Percentiles rank a stretch among this genome's conserved stretches.
phyloP scores from a whole-genome alignment of 2,329 filamentous ascomycete genomes.

The Xenoacremonium recifei region DNA sequence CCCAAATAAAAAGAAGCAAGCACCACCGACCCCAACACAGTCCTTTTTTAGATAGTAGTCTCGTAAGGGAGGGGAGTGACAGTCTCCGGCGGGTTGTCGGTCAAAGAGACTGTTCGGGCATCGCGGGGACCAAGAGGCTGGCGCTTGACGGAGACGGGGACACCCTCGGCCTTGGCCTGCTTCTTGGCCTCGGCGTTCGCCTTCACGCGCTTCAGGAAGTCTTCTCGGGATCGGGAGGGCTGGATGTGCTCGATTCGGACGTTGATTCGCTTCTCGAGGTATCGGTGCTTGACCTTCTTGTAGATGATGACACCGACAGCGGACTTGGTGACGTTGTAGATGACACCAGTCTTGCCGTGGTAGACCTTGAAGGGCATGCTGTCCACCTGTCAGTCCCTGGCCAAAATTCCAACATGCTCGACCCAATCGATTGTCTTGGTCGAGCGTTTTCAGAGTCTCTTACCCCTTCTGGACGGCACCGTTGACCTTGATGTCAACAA shows the following conservation, averaged over 20 bases:
- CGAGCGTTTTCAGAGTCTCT: slow-evolving; percentile 36
- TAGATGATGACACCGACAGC: slow-evolving; percentile 98
- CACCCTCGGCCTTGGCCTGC: slow-evolving; percentile 87
- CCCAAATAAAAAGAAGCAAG: slow-evolving; percentile 41
- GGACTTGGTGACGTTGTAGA: slow-evolving; percentile 99
- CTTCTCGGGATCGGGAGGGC: slow-evolving; percentile 92
- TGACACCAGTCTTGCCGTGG: slow-evolving; percentile 97
- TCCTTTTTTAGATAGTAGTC: slow-evolving; percentile 84
- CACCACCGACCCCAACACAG: slow-evolving; percentile 25
- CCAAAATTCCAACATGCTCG: slow-evolving; percentile 5
- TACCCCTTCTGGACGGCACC: slow-evolving; percentile 98
- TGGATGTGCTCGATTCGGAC: slow-evolving; percentile 96
- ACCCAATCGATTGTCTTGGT: slow-evolving; percentile 10
- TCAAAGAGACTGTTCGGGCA: slow-evolving; percentile 74
- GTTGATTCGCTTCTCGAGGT: slow-evolving; percentile 99
- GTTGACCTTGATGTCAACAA: slow-evolving; percentile 98
- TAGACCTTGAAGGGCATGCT: slow-evolving; percentile 99
- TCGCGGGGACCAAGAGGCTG: slow-evolving; percentile 77
- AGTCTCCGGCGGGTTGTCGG: slow-evolving; percentile 86
- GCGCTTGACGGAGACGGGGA: slow-evolving; percentile 90
- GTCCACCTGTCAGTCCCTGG: slow-evolving; percentile 36
- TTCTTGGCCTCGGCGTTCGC: slow-evolving; percentile 89
- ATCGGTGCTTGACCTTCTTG: slow-evolving; percentile 99
- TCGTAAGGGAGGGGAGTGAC: slow-evolving; percentile 92
- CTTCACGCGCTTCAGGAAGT: slow-evolving; percentile 97